Conservation (phyloP, 1,284 basidiomycete genomes). For the Ceratobasidium sp. region DNA sequence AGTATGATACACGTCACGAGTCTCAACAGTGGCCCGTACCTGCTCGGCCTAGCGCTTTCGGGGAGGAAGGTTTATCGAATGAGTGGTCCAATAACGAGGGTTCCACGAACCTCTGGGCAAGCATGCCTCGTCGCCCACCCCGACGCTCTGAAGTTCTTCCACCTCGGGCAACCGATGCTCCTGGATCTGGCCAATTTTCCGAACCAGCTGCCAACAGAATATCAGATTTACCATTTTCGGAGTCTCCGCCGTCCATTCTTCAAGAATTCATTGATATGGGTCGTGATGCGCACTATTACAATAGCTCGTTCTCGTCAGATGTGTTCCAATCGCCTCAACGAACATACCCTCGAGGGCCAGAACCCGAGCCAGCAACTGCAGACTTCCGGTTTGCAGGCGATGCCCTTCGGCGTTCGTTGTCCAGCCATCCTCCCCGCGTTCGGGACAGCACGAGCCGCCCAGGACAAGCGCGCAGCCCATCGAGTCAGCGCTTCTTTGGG, state of each 20-base stretch:
- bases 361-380: background rate
- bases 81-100: background rate
- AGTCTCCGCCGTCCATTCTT: constrained; percentile 33
- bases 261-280: constrained; percentile 12
- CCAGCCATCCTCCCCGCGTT: background rate
- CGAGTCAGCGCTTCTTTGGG: constrained; percentile 4
- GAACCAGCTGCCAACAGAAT: background rate
- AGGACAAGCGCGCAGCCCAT: background rate
- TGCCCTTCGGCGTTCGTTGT: background rate
- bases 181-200: background rate
- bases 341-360: background rate
- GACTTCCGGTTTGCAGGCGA: constrained; percentile 23
- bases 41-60: constrained; percentile 8
- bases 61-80: constrained; percentile 6
- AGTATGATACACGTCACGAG: background rate
- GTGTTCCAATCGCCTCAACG: constrained; percentile 11
- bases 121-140: constrained; percentile 17
- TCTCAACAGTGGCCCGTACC: constrained; percentile 5
- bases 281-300: background rate
- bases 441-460: background rate
- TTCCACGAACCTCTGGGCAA: background rate
- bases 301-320: constrained; percentile 14
- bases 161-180: background rate
- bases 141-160: constrained; percentile 24
- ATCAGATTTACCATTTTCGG: constrained; percentile 5